Percentiles rank a stretch among this genome's conserved stretches.
These are phyloP conservation scores for Eucalyptus marginata DNA, from an alignment of 345 rosid genomes.

Conservation along the genomic window DNA sequence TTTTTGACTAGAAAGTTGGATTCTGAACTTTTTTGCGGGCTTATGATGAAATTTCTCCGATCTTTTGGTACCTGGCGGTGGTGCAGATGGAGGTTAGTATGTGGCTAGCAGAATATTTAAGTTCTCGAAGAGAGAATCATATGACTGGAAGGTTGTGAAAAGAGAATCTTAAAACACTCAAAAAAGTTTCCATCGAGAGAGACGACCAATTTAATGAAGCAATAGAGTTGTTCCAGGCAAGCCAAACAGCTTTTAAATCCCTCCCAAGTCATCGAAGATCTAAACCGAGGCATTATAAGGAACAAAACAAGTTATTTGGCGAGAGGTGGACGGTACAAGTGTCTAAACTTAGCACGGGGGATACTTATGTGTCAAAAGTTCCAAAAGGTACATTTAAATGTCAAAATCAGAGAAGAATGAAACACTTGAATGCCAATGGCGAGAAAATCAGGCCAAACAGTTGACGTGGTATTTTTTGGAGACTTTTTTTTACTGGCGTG, in stretches of 20 bases:
- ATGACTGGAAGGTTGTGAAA: background rate
- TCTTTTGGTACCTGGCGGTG: background rate
- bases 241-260: background rate
- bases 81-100: background rate
- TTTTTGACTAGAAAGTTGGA: background rate
- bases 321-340: too few relatives aligned
- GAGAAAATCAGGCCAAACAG: rapidly evolving
- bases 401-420: too few relatives aligned
- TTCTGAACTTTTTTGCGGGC: background rate
- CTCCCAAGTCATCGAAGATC: too few relatives aligned
- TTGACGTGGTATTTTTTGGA: too few relatives aligned
- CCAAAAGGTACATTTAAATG: too few relatives aligned
- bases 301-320: too few relatives aligned
- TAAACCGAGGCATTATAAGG: background rate
- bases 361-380: too few relatives aligned
- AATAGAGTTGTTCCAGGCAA: background rate
- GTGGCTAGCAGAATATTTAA: background rate
- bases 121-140: background rate
- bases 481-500: rapidly evolving
- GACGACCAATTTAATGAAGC: too few relatives aligned
- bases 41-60: background rate
- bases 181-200: background rate
- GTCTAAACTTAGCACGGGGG: too few relatives aligned
- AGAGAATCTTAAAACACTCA: background rate
- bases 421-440: rapidly evolving